These are phyloP conservation scores for Agrostemma githago DNA, from an alignment of 148 eudicot species.

Conservation along the genomic window DNA sequence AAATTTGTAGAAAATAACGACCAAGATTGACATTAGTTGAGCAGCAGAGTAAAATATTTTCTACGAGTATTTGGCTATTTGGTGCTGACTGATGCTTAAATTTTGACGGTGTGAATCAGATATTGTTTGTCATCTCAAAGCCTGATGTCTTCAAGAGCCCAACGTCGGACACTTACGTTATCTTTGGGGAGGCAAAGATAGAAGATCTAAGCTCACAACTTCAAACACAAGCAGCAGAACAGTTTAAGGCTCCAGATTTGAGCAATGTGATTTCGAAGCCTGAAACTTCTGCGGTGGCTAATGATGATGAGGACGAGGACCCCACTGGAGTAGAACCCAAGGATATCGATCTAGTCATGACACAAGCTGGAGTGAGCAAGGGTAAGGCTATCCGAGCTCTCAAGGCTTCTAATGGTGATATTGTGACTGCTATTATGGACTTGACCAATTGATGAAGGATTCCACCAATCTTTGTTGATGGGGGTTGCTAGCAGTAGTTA, in stretches of 20 bases:
- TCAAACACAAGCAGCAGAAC: constrained; percentile 89
- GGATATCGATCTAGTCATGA: constrained; percentile 83
- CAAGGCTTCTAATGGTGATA: constrained; percentile 67
- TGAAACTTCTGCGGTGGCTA: constrained; percentile 47
- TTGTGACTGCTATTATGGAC: constrained; percentile 87
- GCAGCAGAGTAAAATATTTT: too few relatives aligned
- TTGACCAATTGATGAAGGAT: constrained; percentile 46
- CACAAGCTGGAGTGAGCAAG: constrained; percentile 76
- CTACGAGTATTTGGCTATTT: too few relatives aligned
- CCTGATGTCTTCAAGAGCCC: constrained; percentile 98
- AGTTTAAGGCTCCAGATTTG: constrained; percentile 75
- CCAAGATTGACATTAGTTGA: too few relatives aligned
- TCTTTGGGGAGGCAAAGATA: constrained; percentile 91
- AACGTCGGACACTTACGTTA: constrained; percentile 70
- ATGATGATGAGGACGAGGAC: constrained; percentile 76
- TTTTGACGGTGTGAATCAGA: constrained; percentile 33
- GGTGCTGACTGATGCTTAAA: background rate
- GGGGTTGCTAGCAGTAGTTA: constrained; percentile 9
- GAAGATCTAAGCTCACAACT: constrained; percentile 91
- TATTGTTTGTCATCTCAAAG: constrained; percentile 76
- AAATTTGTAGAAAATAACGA: too few relatives aligned
- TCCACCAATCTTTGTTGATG: constrained; percentile 9
- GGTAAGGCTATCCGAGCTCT: constrained; percentile 73
- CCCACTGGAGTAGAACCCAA: constrained; percentile 75
- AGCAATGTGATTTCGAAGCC: constrained; percentile 54